Evolutionary conservation across 2,329 filamentous ascomycete genomes (phyloP).

Genomic region (Myriosclerotinia scirpicola): DNA sequence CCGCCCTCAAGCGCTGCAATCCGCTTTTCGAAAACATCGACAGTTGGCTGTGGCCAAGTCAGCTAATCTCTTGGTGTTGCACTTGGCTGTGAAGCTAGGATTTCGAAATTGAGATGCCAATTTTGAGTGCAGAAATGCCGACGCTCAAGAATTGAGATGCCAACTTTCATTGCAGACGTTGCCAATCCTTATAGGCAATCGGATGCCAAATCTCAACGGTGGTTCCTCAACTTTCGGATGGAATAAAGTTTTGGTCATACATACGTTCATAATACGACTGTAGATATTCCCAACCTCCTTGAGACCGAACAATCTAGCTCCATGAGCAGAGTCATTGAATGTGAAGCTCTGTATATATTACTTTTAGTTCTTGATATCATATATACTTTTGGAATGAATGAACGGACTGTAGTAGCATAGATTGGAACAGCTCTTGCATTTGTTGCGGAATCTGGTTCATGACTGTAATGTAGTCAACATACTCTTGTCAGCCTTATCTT

Average conservation of each 20-base stretch:
- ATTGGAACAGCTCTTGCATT: constrained; percentile 92
- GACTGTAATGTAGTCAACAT: constrained; percentile 50
- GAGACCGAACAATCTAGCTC: constrained; percentile 90
- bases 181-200: constrained; percentile 7
- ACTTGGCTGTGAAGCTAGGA: constrained; percentile 11
- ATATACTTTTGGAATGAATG: background rate
- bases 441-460: constrained; percentile 76
- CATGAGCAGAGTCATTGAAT: constrained; percentile 96
- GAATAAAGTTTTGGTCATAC: background rate
- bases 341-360: constrained; percentile 65
- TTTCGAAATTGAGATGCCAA: constrained; percentile 15
- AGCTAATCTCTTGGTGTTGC: constrained; percentile 19
- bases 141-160: constrained; percentile 6
- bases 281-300: constrained; percentile 97
- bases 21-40: constrained; percentile 94
- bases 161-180: constrained; percentile 15
- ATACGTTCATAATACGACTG: constrained; percentile 89
- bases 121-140: background rate
- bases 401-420: constrained; percentile 76
- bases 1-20: constrained; percentile 94
- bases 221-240: background rate
- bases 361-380: constrained; percentile 25
- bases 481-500: constrained; percentile 26
- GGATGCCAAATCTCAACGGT: constrained; percentile 19
- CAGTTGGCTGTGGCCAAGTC: constrained; percentile 63